A percentile compares a stretch with the other conserved stretches of the same genome.
These are phyloP conservation scores for Vanrija sp. DNA, from an alignment of 1,284 basidiomycete species.

Conservation along the genomic window DNA sequence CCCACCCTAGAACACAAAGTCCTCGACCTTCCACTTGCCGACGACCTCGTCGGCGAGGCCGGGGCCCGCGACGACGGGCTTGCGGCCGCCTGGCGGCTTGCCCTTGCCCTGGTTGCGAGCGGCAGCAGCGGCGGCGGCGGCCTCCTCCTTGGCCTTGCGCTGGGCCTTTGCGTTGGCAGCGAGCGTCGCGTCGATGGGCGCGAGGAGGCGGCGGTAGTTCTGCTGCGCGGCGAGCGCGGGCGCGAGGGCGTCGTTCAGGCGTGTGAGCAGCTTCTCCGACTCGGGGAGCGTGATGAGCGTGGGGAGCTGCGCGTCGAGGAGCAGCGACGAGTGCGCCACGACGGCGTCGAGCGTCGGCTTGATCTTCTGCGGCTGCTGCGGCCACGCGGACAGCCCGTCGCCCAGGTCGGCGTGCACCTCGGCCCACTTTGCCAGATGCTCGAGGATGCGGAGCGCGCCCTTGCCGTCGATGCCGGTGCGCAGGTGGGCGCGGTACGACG, in stretches of 20 bases:
- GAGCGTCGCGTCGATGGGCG: conserved; percentile 44
- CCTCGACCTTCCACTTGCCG: conserved; percentile 45
- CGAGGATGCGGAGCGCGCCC: conserved; percentile 32
- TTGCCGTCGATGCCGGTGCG: conserved; percentile 27
- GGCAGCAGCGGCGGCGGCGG: background rate
- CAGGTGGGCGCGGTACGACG: conserved; percentile 39
- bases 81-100: background rate
- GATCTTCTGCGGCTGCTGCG: conserved; percentile 6
- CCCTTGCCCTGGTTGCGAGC: background rate
- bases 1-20: conserved; percentile 38
- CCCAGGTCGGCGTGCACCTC: conserved; percentile 26
- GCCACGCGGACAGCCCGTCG: conserved; percentile 32
- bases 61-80: conserved; percentile 4
- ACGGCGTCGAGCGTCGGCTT: conserved; percentile 11
- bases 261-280: conserved; percentile 25
- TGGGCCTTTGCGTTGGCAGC: conserved; percentile 17
- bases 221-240: conserved; percentile 39
- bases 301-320: conserved; percentile 48
- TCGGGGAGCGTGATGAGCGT: conserved; percentile 31
- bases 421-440: conserved; percentile 30
- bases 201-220: conserved; percentile 37
- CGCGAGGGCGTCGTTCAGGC: conserved; percentile 27
- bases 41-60: conserved; percentile 35
- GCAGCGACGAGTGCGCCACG: conserved; percentile 34
- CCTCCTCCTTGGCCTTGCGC: conserved; percentile 20